Conservation (phyloP, 73 alveolate genomes). For the Paramecium bursaria region DNA sequence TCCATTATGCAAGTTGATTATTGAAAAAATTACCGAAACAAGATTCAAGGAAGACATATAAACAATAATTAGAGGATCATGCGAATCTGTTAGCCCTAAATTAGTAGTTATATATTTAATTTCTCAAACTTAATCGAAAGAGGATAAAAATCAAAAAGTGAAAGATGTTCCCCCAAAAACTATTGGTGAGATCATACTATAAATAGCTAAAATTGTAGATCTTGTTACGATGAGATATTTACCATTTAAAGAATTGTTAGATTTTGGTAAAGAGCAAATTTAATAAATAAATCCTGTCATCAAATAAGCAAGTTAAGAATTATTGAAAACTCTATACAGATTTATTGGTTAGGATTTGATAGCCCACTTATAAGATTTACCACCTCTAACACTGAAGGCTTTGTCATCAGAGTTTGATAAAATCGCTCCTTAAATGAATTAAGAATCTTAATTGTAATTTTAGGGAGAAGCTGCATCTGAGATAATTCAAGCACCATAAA, state of each 20-base stretch:
- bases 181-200: constrained; percentile 22
- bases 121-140: constrained; percentile 1
- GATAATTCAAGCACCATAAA: not conserved
- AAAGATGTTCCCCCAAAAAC: constrained; percentile 54
- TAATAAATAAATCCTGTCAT: constrained; percentile 46
- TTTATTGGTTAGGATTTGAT: constrained; percentile 56
- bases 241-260: constrained; percentile 37
- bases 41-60: constrained; percentile 56
- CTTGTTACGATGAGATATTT: constrained; percentile 48
- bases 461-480: constrained; percentile 63
- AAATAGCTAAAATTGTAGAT: constrained; percentile 49
- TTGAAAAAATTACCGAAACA: constrained; percentile 59
- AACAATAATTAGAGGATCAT: constrained; percentile 56
- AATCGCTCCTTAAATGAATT: constrained; percentile 14
- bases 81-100: constrained; percentile 62
- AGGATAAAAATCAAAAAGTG: constrained; percentile 30
- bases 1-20: constrained; percentile 31
- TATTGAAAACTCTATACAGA: constrained; percentile 45
- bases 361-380: constrained; percentile 21
- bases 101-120: constrained; percentile 29
- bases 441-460: constrained; percentile 53
- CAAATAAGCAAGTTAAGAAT: constrained; percentile 44
- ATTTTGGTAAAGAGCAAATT: constrained; percentile 61
- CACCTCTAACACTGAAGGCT: constrained; percentile 51
- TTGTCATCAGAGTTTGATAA: constrained; percentile 57